phyloP scores from a whole-genome alignment of 768 basidiomycete species.

The Pleurotus salmoneostramineus region DNA sequence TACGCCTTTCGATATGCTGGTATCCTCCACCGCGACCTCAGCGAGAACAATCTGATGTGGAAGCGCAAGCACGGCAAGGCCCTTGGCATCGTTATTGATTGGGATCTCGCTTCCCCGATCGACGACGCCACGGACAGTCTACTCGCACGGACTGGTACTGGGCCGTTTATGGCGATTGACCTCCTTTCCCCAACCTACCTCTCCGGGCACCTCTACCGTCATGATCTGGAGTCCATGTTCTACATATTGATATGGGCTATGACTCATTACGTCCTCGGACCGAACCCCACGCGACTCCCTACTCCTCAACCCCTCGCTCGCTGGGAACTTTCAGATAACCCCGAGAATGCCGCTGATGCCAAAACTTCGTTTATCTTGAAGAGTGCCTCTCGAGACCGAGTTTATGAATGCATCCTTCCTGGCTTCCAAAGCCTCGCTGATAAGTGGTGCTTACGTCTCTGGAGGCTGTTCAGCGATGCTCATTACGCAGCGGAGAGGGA shows the following conservation, averaged over 20 bases:
- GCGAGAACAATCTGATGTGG: slow-evolving; percentile 25
- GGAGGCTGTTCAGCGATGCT: not conserved
- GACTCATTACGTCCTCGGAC: not conserved
- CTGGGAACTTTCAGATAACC: not conserved
- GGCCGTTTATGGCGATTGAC: not conserved
- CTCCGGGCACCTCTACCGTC: not conserved
- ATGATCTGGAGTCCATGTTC: not conserved
- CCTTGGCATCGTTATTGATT: not conserved
- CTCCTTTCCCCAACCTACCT: not conserved
- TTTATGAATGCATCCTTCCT: not conserved
- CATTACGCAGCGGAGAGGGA: not conserved
- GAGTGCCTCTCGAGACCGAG: not conserved
- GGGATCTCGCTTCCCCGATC: not conserved
- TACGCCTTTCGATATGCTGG: slow-evolving; percentile 14
- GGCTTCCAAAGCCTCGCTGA: not conserved
- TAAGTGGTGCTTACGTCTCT: not conserved
- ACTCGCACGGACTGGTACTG: not conserved
- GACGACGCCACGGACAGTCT: not conserved
- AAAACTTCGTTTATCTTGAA: not conserved
- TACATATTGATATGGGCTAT: too few relatives aligned
- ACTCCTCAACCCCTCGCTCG: not conserved
- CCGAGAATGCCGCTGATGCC: not conserved
- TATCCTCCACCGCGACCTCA: slow-evolving; percentile 26
- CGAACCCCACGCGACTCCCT: not conserved
- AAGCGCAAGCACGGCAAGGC: not conserved